phyloP scores from a whole-genome alignment of 805 yeast genomes.

The Candida pseudofarinosa region DNA sequence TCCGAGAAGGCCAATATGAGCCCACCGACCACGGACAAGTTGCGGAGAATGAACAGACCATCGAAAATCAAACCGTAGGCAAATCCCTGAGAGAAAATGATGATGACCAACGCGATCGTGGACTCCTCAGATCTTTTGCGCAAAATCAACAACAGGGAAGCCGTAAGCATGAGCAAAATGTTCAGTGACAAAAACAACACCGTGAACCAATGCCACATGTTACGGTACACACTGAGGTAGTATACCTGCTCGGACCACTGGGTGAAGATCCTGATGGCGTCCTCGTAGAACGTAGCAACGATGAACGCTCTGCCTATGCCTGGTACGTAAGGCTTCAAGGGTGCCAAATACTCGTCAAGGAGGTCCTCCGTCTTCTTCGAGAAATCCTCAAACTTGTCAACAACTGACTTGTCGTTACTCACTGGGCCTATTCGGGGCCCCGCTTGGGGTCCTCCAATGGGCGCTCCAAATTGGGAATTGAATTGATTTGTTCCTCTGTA shows the following conservation, averaged over 20 bases:
- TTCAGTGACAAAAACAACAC: constrained; percentile 64
- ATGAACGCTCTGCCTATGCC: constrained; percentile 84
- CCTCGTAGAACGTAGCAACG: constrained; percentile 92
- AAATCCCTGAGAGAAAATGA: constrained; percentile 78
- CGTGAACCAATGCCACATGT: constrained; percentile 72
- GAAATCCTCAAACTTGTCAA: constrained; percentile 45
- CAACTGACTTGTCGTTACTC: constrained; percentile 20
- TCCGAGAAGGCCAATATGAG: constrained; percentile 83
- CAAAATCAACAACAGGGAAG: constrained; percentile 67
- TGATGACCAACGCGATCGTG: constrained; percentile 61
- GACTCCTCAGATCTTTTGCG: constrained; percentile 69
- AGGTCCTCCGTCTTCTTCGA: constrained; percentile 52
- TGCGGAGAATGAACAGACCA: constrained; percentile 76
- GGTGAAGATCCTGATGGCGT: constrained; percentile 71
- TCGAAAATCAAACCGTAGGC: constrained; percentile 86
- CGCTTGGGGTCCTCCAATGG: constrained; percentile 15
- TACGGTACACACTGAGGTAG: constrained; percentile 76
- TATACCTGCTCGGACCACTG: constrained; percentile 93
- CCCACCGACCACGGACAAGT: constrained; percentile 89
- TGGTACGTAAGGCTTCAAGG: constrained; percentile 74
- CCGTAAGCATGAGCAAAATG: constrained; percentile 64
- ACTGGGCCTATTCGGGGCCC: constrained; percentile 29
- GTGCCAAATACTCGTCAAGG: constrained; percentile 47
- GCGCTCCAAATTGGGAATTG: constrained; percentile 30
- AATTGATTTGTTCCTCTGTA: constrained; percentile 44